Conservation (phyloP, 2,329 filamentous ascomycete genomes). For the Xylariaceae sp. region DNA sequence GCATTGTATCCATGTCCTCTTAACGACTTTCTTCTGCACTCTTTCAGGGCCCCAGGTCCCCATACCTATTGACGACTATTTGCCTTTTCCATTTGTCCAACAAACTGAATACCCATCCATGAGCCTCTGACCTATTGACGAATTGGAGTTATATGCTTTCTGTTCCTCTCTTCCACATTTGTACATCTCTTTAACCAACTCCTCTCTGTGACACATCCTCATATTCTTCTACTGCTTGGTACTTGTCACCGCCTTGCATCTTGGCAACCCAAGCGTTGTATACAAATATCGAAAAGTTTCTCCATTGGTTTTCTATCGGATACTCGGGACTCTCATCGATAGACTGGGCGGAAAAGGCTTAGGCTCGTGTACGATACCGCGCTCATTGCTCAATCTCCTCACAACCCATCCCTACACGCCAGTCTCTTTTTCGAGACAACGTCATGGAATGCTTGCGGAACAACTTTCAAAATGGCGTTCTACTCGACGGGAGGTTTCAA, state of each 20-base stretch:
- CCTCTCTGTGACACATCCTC: conserved; percentile 10
- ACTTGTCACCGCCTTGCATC: conserved; percentile 8
- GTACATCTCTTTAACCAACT: conserved; percentile 27
- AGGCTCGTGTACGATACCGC: conserved; percentile 25
- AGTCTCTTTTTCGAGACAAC: conserved; percentile 29
- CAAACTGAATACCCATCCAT: conserved; percentile 36
- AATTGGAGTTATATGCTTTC: conserved; percentile 35
- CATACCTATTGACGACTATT: conserved; percentile 27
- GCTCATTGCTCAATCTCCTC: conserved; percentile 18
- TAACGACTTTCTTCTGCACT: conserved; percentile 36
- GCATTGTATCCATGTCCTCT: conserved; percentile 38
- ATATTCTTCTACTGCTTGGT: conserved; percentile 14
- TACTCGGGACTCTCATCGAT: conserved; percentile 21
- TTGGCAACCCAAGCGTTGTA: conserved; percentile 16
- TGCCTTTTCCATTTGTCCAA: conserved; percentile 32
- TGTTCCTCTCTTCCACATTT: conserved; percentile 22
- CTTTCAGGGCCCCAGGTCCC: conserved; percentile 26
- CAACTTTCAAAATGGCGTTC: conserved; percentile 71
- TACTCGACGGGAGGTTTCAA: conserved; percentile 85
- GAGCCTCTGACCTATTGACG: conserved; percentile 42
- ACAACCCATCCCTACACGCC: conserved; percentile 29
- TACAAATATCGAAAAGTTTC: conserved; percentile 24
- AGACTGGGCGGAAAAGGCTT: conserved; percentile 20
- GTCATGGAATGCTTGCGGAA: conserved; percentile 83
- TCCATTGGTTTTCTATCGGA: conserved; percentile 17